Percentiles rank a stretch among this genome's conserved stretches.
phyloP scores from a whole-genome alignment of 1,284 basidiomycete species.

The Butyriboletus appendiculatus region DNA sequence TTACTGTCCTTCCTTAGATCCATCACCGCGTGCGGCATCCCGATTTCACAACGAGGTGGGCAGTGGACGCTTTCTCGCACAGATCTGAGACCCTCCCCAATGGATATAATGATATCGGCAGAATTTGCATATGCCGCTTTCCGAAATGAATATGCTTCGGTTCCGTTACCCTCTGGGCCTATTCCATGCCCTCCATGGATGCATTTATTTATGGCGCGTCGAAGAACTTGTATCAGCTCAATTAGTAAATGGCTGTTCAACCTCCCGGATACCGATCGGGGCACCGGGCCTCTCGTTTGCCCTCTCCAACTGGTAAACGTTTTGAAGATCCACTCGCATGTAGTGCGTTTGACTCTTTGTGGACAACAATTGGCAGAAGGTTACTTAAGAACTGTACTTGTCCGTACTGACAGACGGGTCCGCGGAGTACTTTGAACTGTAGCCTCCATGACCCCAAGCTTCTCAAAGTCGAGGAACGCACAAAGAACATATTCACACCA shows the following conservation, averaged over 20 bases:
- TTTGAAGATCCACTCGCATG: not conserved
- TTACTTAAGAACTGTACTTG: too few relatives aligned
- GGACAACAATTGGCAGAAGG: not conserved
- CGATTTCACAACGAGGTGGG: not conserved
- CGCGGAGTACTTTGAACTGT: not conserved
- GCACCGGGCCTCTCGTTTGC: not conserved
- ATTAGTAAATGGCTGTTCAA: not conserved
- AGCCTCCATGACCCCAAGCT: not conserved
- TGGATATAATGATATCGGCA: slow-evolving; percentile 5
- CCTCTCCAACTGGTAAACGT: not conserved
- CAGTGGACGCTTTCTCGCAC: not conserved
- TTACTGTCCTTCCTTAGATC: not conserved
- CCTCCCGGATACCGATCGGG: not conserved
- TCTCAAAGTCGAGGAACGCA: not conserved
- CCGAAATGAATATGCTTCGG: slow-evolving; percentile 25
- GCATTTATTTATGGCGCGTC: not conserved
- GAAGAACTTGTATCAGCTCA: not conserved
- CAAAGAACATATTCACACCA: not conserved
- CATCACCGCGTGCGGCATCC: slow-evolving; percentile 1
- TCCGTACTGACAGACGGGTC: not conserved
- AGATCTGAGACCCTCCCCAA: slow-evolving; percentile 7
- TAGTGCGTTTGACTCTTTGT: not conserved
- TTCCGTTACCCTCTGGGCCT: not conserved
- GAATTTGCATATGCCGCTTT: not conserved
- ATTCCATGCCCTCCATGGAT: not conserved